Conservation (phyloP, 345 rosid genomes). For the Limnanthes douglasii region DNA sequence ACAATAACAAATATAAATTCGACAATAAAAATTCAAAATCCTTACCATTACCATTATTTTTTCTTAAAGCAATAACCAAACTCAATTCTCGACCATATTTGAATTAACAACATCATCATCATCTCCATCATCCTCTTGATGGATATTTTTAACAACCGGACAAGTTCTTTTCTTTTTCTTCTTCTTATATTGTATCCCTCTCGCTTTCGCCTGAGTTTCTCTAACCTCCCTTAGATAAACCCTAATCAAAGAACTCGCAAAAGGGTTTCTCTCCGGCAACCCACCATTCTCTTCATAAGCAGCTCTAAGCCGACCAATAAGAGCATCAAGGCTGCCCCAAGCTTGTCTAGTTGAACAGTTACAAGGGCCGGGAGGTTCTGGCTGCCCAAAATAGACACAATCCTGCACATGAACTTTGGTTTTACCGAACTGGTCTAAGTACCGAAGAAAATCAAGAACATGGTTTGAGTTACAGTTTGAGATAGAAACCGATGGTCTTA, state of each 20-base stretch:
- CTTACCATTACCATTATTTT: too few species aligned
- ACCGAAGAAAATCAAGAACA: slow-evolving; percentile 54
- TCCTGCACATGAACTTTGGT: slow-evolving; percentile 67
- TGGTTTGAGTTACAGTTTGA: slow-evolving; percentile 52
- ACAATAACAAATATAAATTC: too few species aligned
- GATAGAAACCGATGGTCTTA: slow-evolving; percentile 49
- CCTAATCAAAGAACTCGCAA: slow-evolving; percentile 58
- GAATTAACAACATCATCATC: too few species aligned
- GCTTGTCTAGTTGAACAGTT: slow-evolving; percentile 80
- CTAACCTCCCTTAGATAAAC: slow-evolving; percentile 65
- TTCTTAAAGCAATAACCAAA: too few species aligned
- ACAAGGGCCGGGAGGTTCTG: slow-evolving; percentile 88
- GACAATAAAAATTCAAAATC: too few species aligned
- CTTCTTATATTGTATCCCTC: slow-evolving; percentile 83
- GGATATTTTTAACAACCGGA: too few species aligned
- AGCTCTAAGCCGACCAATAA: slow-evolving; percentile 78
- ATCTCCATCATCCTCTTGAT: too few species aligned
- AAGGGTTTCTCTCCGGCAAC: slow-evolving; percentile 61
- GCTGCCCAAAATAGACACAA: slow-evolving; percentile 73
- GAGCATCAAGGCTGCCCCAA: slow-evolving; percentile 91
- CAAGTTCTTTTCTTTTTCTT: slow-evolving; percentile 77
- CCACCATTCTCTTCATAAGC: slow-evolving; percentile 92
- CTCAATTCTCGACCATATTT: too few species aligned
- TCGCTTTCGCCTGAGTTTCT: slow-evolving; percentile 74
- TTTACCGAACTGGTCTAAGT: slow-evolving; percentile 79